Conservation (phyloP, 805 yeast genomes). For the Wickerhamiella musiphila region DNA sequence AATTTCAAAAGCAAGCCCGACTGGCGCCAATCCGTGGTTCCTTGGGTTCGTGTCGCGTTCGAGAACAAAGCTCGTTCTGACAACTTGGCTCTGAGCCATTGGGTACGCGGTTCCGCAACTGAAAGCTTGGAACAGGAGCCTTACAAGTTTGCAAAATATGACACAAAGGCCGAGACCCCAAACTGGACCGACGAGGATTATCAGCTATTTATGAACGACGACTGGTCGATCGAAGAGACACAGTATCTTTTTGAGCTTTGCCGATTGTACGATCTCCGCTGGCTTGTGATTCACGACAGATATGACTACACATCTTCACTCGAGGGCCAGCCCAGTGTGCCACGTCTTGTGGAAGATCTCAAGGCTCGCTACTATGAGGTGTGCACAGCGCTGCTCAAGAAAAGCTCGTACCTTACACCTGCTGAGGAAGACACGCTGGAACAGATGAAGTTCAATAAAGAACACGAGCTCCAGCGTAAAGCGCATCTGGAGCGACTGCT, state of each 20-base stretch:
- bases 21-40: slow-evolving; percentile 45
- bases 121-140: slow-evolving; percentile 33
- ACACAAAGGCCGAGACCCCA: slow-evolving; percentile 54
- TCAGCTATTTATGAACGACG: slow-evolving; percentile 29
- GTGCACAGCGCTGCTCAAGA: slow-evolving; percentile 37
- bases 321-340: slow-evolving; percentile 7
- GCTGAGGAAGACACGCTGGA: slow-evolving; percentile 40
- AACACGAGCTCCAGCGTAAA: slow-evolving; percentile 63
- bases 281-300: slow-evolving; percentile 52
- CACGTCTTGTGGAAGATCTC: slow-evolving; percentile 57
- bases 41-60: slow-evolving; percentile 65
- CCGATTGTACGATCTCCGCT: slow-evolving; percentile 38
- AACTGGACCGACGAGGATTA: slow-evolving; percentile 46
- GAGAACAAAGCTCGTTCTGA: slow-evolving; percentile 35
- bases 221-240: slow-evolving; percentile 69
- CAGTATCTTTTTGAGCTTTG: slow-evolving; percentile 52
- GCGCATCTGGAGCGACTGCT: slow-evolving; percentile 59
- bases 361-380: slow-evolving; percentile 67
- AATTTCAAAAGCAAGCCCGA: slow-evolving; percentile 51
- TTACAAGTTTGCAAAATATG: slow-evolving; percentile 59
- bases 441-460: slow-evolving; percentile 48
- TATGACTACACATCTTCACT: slow-evolving; percentile 24
- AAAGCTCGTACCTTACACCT: slow-evolving; percentile 24
- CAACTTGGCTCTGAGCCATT: slow-evolving; percentile 49
- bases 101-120: slow-evolving; percentile 90